Percentiles rank a stretch among this genome's conserved stretches.
Evolutionary conservation across 2,329 filamentous ascomycete species (phyloP).

Genomic region (Nannizziopsis barbatae): DNA sequence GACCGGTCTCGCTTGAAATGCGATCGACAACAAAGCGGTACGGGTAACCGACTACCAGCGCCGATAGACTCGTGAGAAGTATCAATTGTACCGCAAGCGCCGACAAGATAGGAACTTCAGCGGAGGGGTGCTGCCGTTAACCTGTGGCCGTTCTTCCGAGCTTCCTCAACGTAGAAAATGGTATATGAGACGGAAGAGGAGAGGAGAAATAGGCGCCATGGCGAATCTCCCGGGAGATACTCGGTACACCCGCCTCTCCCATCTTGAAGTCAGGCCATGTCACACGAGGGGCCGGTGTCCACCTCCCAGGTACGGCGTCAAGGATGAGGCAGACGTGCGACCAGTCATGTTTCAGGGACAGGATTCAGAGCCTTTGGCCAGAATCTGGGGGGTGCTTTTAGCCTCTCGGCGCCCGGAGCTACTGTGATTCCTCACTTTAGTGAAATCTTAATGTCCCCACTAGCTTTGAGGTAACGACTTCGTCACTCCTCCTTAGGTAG

Average conservation of each 20-base stretch:
- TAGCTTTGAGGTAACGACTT: too few species aligned
- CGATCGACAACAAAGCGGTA: not conserved
- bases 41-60: conserved; percentile 5
- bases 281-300: not conserved
- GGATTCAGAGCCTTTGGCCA: not conserved
- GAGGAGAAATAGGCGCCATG: conserved; percentile 3
- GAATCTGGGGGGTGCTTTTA: not conserved
- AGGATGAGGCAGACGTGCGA: conserved; percentile 10
- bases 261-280: not conserved
- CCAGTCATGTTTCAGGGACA: conserved; percentile 10
- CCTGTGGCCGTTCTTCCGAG: not conserved
- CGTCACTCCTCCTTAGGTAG: too few species aligned
- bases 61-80: not conserved
- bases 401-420: too few species aligned
- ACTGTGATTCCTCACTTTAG: too few species aligned
- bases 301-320: not conserved
- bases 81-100: not conserved
- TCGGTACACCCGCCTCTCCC: not conserved
- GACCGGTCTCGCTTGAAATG: not conserved
- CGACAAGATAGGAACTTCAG: too few species aligned
- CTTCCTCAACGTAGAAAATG: not conserved
- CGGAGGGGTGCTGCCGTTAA: not conserved
- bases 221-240: not conserved
- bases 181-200: not conserved
- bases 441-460: too few species aligned